Base-by-base conservation (phyloP, 805 yeast genomes). In the Saturnispora diversa region DNA sequence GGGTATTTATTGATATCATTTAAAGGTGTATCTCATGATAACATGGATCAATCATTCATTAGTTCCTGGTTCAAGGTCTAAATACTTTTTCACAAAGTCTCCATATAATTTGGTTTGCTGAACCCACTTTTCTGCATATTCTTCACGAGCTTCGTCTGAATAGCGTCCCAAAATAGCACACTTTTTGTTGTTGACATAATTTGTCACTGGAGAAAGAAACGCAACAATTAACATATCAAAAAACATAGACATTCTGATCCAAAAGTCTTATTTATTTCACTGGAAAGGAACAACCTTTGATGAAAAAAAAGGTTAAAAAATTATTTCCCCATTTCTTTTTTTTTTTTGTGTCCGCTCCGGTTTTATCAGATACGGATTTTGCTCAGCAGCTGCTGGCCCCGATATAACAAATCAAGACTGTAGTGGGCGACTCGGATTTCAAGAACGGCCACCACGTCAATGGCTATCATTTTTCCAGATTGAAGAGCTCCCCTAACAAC, bases 401-500 rank as follows among this genome's bases (percentile, higher is more conserved):
- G 54, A 51, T 75, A 76, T 25, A 65, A 53, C 37, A 75, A 47
- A 16, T 64, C 66, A 29, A 70, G 46, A 8, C 55, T 52, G 49
- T 66, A 73, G 29, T 60, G 46, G 16, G 61, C 75, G 6, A 77
- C 35, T 9, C 40, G 46, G 2, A 72, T 55, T 9, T 56, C 55
- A 44, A 75, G 57, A 23, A 64, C 55, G 0, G 79, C 76, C 26
- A 52, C 50, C 1, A 73, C 69, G 31, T 39, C 45, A 37, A 46
- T 36, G 27, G 43, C 33, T 2, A 70, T 68, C 16, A 76, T 66
- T 4, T 59, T 56, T 27, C 78, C 58, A 20, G 78, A 76, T 47
- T 73, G 69, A 22, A 76, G 37, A 0, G 78, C 77, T 43, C 64
- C 64, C 31, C 68, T 61, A 22, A 77, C 53, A 10, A 76, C 59